These are phyloP conservation scores for Penicillium arizonense DNA, from an alignment of 495 filamentous ascomycete genomes.

Conservation along the genomic window DNA sequence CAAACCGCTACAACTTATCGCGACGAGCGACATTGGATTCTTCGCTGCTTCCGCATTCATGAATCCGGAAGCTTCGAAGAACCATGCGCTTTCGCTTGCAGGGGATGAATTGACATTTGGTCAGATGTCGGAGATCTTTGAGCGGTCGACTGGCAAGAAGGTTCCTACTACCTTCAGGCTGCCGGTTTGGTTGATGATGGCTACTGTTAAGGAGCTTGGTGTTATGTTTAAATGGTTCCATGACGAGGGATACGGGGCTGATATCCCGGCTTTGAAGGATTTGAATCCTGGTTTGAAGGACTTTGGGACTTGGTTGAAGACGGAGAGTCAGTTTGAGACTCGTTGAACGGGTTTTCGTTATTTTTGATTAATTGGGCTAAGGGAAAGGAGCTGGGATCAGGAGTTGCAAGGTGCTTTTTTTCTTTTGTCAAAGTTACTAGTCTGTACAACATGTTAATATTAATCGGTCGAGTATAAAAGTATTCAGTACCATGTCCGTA, in stretches of 20 bases:
- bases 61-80: conserved; percentile 43
- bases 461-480: no score
- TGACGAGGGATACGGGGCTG: conserved; percentile 56
- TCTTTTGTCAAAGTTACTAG: no score
- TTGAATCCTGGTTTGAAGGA: conserved; percentile 53
- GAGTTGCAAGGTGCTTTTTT: no score
- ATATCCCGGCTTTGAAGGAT: conserved; percentile 52
- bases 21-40: conserved; percentile 59
- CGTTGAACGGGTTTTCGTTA: background rate
- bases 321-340: conserved; percentile 47
- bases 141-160: conserved; percentile 42
- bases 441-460: no score
- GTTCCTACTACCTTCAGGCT: conserved; percentile 51
- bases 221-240: conserved; percentile 66
- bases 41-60: conserved; percentile 64
- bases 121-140: conserved; percentile 49
- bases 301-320: conserved; percentile 60
- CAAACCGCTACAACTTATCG: conserved; percentile 58
- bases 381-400: no score
- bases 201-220: conserved; percentile 50
- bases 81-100: conserved; percentile 50
- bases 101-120: conserved; percentile 58
- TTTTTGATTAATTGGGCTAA: no score
- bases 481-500: no score
- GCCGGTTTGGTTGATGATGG: conserved; percentile 38